Evolutionary conservation across 345 rosid genomes (phyloP), one percentile per base, ranked within the genome.

Genomic region (Hibiscus tridactylites): DNA sequence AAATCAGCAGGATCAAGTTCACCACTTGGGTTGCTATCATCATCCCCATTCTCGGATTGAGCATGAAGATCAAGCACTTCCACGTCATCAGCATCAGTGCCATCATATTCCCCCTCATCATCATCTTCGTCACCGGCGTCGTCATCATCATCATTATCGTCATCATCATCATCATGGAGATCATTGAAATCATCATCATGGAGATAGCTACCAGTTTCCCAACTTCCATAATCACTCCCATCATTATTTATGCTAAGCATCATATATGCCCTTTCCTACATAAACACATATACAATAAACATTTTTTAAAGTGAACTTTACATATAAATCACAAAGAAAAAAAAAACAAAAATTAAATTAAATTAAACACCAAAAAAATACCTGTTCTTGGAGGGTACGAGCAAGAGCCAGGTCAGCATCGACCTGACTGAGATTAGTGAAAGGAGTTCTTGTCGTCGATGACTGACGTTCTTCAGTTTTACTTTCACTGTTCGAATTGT

Each of bases 341-440:
- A 33, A 33, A 33, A 39, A 54, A 54, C 2, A 17, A 2, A 8
- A 19, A 6, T n/a, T n/a, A n/a, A n/a, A n/a, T 17, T 17, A 53
- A 17, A 24, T 3, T 37, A 37, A 37, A 37, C 6, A 6, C 42
- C 42, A 37, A 49, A 61, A 49, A 56, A 12, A 1, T 5, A 94
- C 98, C 92, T 92, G 98, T 61, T 92, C 99, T 79, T 92, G 98
- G 11, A 90, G 94, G 70, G 90, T 83, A 17, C 96, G 90, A 28
- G 98, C 97, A 57, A 92, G 99, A 73, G 91, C 96, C 33, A 86
- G 93, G 86, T 92, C 97, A 47, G 33, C 61, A 58, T 58, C 33
- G 61, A 58, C 33, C 83, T 90, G 98, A 71, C 88, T 87, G 17
- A 92, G 88, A 78, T 84, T 76, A 77, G 90, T 81, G 75, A 95